These are phyloP conservation scores for Thielaviopsis euricoi DNA, from an alignment of 2,329 filamentous ascomycete genomes.

Conservation along the genomic window DNA sequence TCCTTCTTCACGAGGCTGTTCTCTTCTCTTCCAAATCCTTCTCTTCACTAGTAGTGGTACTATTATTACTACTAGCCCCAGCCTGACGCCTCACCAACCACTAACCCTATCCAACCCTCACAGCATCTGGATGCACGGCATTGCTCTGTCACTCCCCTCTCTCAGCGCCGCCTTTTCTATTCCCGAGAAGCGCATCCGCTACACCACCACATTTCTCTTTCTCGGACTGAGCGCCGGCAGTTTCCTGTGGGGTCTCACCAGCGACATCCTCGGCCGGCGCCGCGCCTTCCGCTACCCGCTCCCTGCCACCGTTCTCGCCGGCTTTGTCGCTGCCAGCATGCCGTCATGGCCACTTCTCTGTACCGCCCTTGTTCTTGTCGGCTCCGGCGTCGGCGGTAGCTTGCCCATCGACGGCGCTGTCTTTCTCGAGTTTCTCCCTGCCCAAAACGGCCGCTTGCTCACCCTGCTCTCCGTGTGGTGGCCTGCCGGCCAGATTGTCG, in stretches of 20 bases:
- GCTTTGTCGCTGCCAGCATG: slow-evolving; percentile 50
- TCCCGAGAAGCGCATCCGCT: slow-evolving; percentile 53
- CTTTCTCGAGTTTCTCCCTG: slow-evolving; percentile 71
- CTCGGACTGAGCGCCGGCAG: slow-evolving; percentile 63
- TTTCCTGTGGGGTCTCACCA: slow-evolving; percentile 64
- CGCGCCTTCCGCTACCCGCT: slow-evolving; percentile 70
- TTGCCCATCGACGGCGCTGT: slow-evolving; percentile 64
- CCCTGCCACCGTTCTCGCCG: slow-evolving; percentile 58
- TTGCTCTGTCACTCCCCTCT: slow-evolving; percentile 61
- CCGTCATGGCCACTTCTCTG: slow-evolving; percentile 51
- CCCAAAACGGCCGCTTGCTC: slow-evolving; percentile 53
- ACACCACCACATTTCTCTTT: slow-evolving; percentile 65
- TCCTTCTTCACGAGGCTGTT: too few relatives aligned
- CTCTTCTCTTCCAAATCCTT: too few relatives aligned
- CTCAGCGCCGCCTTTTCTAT: slow-evolving; percentile 59
- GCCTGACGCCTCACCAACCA: too few relatives aligned
- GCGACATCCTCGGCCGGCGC: slow-evolving; percentile 62
- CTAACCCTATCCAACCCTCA: neutral
- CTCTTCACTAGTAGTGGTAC: too few relatives aligned
- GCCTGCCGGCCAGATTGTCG: slow-evolving; percentile 64
- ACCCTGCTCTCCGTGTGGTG: slow-evolving; percentile 78
- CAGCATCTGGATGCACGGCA: slow-evolving; percentile 61
- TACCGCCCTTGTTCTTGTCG: slow-evolving; percentile 41
- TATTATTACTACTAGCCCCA: too few relatives aligned
- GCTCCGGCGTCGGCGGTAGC: slow-evolving; percentile 59